Evolutionary conservation across 169 alveolate species (phyloP), one percentile per base, ranked within the genome.

Genomic region (Eimeria mitis): DNA sequence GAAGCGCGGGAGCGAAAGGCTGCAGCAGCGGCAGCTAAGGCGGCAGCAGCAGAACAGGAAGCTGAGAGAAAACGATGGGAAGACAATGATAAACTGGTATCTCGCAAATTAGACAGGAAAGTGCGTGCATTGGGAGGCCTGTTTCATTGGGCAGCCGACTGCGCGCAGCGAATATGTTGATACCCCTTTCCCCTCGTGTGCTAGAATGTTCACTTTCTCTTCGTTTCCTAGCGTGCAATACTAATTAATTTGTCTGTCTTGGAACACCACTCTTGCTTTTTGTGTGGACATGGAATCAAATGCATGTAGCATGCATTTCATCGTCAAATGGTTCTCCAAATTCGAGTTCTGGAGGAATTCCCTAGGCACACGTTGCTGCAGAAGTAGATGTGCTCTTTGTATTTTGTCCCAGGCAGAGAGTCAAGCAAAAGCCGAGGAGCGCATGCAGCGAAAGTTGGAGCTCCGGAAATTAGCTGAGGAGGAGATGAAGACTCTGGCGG

Each of bases 1-100:
- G 95, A 90, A 42, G 95, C 95, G 59, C 95, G 95, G 63, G 95
- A 90, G 70, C 95, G 95, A 52, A 75, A 78, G 70, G 95, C 95
- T 6, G 95, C 95, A 21, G 90, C 95, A 13, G 95, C 95, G 3
- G 95, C 95, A 37, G 95, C 87, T 5, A 81, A 81, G n/a, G 95
- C 95, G 4, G 78, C 68, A 21, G 78, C 78, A 42, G 88, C 87
- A 59, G 89, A 52, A 28, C 89, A 90, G 83, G 95, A 90, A 42
- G 95, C 95, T 34, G 95, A 90, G 42, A 21, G 95, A 19, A 75
- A 61, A 25, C 76, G 34, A 44, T 90, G 95, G 95, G 95, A 90
- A 61, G 95, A 90, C 89, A 78, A 90, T 40, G 89, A 90, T 85
- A 90, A 78, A 61, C 79, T 44, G n/a, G 56, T 78, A 6, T 52